phyloP scores from a whole-genome alignment of 768 basidiomycete genomes.

The Cantharellus cinnabarinus region DNA sequence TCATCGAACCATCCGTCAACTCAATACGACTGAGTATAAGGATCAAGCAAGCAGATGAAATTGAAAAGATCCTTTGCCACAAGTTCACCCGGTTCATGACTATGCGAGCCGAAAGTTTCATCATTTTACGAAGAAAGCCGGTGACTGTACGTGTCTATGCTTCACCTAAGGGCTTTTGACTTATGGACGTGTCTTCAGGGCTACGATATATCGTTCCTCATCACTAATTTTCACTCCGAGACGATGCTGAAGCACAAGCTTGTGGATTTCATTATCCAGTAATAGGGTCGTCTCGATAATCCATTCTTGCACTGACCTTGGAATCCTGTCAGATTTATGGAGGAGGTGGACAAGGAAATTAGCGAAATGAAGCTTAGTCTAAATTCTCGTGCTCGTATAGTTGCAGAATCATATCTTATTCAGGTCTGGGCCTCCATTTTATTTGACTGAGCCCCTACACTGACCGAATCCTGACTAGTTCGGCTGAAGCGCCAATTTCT shows the following conservation, averaged over 20 bases:
- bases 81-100: slow-evolving; percentile 99
- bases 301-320: slow-evolving; percentile 1
- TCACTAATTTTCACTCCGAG: slow-evolving; percentile 91
- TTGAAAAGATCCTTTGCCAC: slow-evolving; percentile 90
- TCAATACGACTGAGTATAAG: slow-evolving; percentile 92
- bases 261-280: slow-evolving; percentile 99
- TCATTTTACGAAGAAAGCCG: slow-evolving; percentile 88
- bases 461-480: too few relatives aligned
- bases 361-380: slow-evolving; percentile 97
- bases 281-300: slow-evolving; percentile 12
- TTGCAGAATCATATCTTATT: slow-evolving; percentile 87
- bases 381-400: slow-evolving; percentile 89
- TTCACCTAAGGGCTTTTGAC: neutral
- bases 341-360: slow-evolving; percentile 98
- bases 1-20: slow-evolving; percentile 95
- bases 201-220: slow-evolving; percentile 95
- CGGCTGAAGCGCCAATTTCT: too few relatives aligned
- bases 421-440: slow-evolving; percentile 35
- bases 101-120: slow-evolving; percentile 93
- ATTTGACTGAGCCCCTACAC: too few relatives aligned
- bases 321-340: slow-evolving; percentile 57
- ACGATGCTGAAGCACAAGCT: slow-evolving; percentile 99
- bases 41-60: slow-evolving; percentile 99
- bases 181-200: slow-evolving; percentile 31
- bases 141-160: slow-evolving; percentile 37